Conservation (phyloP, 441 rosid species). For the Flueggea neowawraea region DNA sequence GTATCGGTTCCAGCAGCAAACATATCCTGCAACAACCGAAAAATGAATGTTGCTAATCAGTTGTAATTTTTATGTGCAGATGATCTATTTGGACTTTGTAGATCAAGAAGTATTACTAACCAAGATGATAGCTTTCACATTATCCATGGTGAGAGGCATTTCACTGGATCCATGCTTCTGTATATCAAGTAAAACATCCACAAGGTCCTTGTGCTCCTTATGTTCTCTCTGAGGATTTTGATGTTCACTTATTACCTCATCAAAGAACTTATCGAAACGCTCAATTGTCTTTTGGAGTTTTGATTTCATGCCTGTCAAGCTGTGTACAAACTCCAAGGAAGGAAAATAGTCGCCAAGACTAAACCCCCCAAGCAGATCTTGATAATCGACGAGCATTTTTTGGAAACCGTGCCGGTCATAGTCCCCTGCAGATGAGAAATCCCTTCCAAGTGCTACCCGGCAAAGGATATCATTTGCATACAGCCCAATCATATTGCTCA, state of each 20-base stretch:
- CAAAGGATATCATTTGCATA: conserved; percentile 29
- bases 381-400: conserved; percentile 47
- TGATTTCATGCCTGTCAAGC: conserved; percentile 47
- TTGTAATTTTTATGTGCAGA: neutral
- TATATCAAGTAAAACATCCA: conserved; percentile 39
- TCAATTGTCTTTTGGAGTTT: conserved; percentile 29
- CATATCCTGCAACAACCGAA: conserved; percentile 48
- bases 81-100: too few relatives aligned
- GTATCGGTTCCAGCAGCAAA: conserved; percentile 74
- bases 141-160: conserved; percentile 36
- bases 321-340: conserved; percentile 45
- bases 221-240: conserved; percentile 11
- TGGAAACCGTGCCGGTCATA: conserved; percentile 43
- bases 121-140: conserved; percentile 12
- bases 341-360: conserved; percentile 54
- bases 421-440: conserved; percentile 38
- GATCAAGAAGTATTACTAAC: neutral
- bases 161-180: conserved; percentile 31
- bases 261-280: conserved; percentile 43
- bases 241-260: conserved; percentile 42
- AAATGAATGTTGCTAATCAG: neutral
- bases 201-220: conserved; percentile 31
- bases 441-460: conserved; percentile 31
- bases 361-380: conserved; percentile 51
- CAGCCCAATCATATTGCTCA: conserved; percentile 20